Evolutionary conservation across 345 rosid genomes (phyloP), one percentile per base, ranked within the genome.

Genomic region (Melaleuca quinquenervia): DNA sequence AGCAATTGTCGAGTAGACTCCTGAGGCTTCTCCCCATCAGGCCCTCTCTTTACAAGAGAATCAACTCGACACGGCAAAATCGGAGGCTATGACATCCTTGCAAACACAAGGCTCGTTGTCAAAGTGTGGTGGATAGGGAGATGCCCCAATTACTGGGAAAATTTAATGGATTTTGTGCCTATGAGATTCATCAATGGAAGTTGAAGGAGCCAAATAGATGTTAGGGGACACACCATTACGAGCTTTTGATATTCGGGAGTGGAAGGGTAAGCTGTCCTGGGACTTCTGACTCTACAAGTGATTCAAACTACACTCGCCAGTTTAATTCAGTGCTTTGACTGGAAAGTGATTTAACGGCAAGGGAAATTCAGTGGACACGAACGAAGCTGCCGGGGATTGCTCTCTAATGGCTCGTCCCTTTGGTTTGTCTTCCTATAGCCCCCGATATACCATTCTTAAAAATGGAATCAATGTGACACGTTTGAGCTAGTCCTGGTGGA

Each of bases 181-280:
- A 20, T 14, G 50, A 53, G 87, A 70, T 86, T 86, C 84, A n/a
- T 82, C 18, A 27, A 50, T 75, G 78, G 55, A 49, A 74, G 50
- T 3, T 64, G 44, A 56, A 20, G 49, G 16, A 27, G 50, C 83
- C 50, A 74, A 29, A 29, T 82, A 32, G 84, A 86, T 12, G 27
- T 86, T 6, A 16, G 84, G 80, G 87, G 87, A 44, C 84, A 44
- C 22, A n/a, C n/a, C n/a, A 56, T 58, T 86, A 80, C 49, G 21
- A 86, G 80, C 51, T 86, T 50, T 48, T 86, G 50, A 80, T 80
- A 4, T 86, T 86, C 29, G 87, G 82, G n/a, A 78, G 49, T 16
- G 87, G 84, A 60, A 80, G 87, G 75, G 54, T 84, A 64, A 50
- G 84, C 41, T 82, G 87, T 64, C 87, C 87, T 15, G 16, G 78